phyloP scores from a whole-genome alignment of 2,329 filamentous ascomycete genomes.

The Colletotrichum sp. region DNA sequence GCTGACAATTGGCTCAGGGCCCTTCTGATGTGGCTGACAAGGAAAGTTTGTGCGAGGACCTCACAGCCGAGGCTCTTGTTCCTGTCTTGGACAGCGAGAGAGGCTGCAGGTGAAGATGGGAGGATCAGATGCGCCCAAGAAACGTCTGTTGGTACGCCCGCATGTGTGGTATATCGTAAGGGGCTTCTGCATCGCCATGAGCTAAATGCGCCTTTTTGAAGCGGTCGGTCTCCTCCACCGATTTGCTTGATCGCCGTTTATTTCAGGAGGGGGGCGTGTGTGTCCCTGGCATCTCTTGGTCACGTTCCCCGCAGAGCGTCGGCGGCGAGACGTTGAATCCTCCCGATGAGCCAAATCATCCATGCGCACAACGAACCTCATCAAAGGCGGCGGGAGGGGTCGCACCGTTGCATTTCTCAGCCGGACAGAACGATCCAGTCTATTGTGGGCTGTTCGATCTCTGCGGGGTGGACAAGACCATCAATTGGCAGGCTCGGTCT shows the following conservation, averaged over 20 bases:
- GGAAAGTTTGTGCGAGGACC: neutral
- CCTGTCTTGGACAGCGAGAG: neutral
- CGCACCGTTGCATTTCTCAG: neutral
- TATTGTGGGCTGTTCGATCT: neutral
- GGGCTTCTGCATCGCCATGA: neutral
- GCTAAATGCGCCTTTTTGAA: neutral
- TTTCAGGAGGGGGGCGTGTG: neutral
- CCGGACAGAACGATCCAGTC: neutral
- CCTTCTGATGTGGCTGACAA: neutral
- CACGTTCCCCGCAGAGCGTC: slow-evolving; percentile 3
- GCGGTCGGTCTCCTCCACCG: neutral
- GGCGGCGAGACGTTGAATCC: slow-evolving; percentile 19
- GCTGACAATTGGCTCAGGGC: neutral
- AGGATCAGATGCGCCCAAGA: neutral
- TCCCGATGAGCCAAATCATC: slow-evolving; percentile 22
- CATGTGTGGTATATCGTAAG: neutral
- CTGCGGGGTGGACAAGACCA: neutral
- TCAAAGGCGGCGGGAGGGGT: neutral
- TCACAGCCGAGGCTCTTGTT: neutral
- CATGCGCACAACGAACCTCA: slow-evolving; percentile 5
- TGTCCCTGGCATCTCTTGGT: neutral
- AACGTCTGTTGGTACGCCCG: neutral
- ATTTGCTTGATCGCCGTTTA: neutral
- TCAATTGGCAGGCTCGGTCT: slow-evolving; percentile 16
- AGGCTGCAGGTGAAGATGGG: neutral